Conservation (phyloP, 179 eudicot genomes). For the Silene noctiflora region DNA sequence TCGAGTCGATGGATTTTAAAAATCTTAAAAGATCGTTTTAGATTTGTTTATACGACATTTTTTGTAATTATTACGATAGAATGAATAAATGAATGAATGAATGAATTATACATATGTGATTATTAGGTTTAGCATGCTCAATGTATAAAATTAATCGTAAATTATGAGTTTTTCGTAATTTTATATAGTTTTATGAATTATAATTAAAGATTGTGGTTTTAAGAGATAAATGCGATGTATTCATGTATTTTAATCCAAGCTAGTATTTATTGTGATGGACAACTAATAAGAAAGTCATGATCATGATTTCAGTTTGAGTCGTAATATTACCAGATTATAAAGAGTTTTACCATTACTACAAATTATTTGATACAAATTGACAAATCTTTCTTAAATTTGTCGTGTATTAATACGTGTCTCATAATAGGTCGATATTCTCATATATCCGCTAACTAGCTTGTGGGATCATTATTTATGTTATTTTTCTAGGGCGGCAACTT, state of each 20-base stretch:
- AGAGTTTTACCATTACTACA: too few species aligned
- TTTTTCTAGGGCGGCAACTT: too few species aligned
- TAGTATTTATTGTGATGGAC: background rate
- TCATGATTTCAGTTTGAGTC: too few species aligned
- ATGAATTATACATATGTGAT: background rate
- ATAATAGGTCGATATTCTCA: too few species aligned
- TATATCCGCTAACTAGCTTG: too few species aligned
- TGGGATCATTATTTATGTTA: too few species aligned
- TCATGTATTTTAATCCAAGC: background rate
- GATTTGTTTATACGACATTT: background rate
- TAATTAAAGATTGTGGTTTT: background rate
- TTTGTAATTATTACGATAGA: constrained; percentile 4
- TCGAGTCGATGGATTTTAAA: constrained; percentile 74
- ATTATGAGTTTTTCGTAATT: too few species aligned
- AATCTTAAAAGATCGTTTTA: constrained; percentile 62
- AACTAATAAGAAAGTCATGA: background rate
- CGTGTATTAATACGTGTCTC: too few species aligned
- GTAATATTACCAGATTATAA: background rate
- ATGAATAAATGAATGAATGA: background rate
- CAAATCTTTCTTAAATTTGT: too few species aligned
- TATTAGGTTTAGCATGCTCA: constrained; percentile 6
- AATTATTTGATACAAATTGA: too few species aligned
- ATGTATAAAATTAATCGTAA: too few species aligned
- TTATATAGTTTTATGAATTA: background rate
- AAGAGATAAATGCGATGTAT: background rate